Evolutionary conservation across 2,329 filamentous ascomycete genomes (phyloP).

Genomic region (Diaporthe citriasiana): DNA sequence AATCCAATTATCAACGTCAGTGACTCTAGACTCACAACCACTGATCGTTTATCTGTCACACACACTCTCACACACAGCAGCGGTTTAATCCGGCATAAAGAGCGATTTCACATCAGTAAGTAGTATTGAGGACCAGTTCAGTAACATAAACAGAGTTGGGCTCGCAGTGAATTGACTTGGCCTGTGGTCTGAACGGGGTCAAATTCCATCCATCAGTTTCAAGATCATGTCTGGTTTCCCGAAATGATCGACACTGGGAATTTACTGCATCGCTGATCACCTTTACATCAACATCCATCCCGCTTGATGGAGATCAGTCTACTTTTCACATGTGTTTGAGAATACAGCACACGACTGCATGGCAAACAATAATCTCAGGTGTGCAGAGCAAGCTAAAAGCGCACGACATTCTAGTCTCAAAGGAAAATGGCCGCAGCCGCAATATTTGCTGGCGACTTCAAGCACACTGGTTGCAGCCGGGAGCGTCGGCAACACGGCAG

Average conservation of each 20-base stretch:
- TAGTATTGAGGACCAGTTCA: not conserved
- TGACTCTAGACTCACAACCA: not conserved
- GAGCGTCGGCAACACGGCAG: not conserved
- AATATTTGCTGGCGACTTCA: not conserved
- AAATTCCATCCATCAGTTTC: not conserved
- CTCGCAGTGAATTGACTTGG: not conserved
- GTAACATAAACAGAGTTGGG: not conserved
- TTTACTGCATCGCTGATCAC: conserved; percentile 3
- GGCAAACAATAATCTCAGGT: not conserved
- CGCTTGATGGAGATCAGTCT: not conserved
- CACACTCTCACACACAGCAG: not conserved
- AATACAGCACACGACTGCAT: not conserved
- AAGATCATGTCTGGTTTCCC: not conserved
- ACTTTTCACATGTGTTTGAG: not conserved
- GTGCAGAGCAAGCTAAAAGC: too few species aligned
- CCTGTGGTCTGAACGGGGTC: not conserved
- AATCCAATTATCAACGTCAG: not conserved
- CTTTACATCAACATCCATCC: not conserved
- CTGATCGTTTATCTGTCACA: not conserved
- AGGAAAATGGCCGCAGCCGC: not conserved
- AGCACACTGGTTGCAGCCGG: not conserved
- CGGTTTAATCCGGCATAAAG: not conserved
- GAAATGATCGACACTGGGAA: conserved; percentile 7
- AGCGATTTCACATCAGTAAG: too few species aligned
- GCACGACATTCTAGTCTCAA: not conserved